Base-by-base conservation (phyloP, 257 asterid genomes). In the Voacanga thouarsii region DNA sequence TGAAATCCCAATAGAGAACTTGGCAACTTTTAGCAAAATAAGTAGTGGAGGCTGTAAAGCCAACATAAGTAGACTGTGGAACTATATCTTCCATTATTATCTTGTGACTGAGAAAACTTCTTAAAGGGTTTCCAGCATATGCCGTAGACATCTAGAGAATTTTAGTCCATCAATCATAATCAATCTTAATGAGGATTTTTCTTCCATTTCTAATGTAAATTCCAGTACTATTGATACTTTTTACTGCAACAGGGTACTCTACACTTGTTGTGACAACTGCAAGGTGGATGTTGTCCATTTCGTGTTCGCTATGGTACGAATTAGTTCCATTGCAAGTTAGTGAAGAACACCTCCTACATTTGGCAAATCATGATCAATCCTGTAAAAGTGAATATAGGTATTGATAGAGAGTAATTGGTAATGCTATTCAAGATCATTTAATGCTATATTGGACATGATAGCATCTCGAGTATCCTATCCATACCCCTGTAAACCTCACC, bases 11-110 rank as follows among this genome's bases (percentile, higher is more conserved):
- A 56, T 75, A 78, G 37, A 90, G 87, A 67, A 92, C 81, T 72
- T 88, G 92, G 75, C 89, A 94, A 7, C 84, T 64, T 74, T 90
- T 89, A 7, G 82, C 75, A 16, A 89, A 67, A 59, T 82, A 86
- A 3, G 94, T 92, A 2, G 90, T 90, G 43, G 96, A 86, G 68
- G 87, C 93, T 12, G 90, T 86, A 71, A 88, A 92, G 50, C 96
- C 96, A 26, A 90, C 83, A 26, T 83, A 92, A 51, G 89, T 82
- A 39, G 83, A 82, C 53, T 70, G 86, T 7, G 87, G 91, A 49
- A 90, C 89, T 1, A 78, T 86, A 8, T 90, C 87, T 75, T 84
- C 81, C 89, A 92, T 75, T 43, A 84, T 71, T 21, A 87, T 75
- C 72, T 80, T 85, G 7, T 84, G 88, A 80, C 63, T 87, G 30